Evolutionary conservation across 345 rosid species (phyloP).

Genomic region (Camelina hispida): DNA sequence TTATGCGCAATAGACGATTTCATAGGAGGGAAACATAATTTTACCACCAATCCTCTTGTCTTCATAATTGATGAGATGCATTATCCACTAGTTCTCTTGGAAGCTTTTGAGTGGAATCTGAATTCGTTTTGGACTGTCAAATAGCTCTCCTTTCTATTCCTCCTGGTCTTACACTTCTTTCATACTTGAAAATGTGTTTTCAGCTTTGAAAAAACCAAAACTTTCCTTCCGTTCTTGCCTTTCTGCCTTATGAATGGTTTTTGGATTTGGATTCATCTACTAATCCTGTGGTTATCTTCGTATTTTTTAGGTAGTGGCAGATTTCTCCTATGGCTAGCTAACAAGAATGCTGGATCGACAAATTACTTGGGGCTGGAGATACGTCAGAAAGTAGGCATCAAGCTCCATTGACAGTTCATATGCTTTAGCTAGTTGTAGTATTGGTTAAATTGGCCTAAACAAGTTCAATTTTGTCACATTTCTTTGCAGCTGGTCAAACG

Average conservation of each 20-base stretch:
- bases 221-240: neutral
- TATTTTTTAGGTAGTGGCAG: conserved; percentile 82
- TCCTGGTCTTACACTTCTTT: neutral
- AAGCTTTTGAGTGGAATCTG: conserved; percentile 4
- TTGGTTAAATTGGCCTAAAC: conserved; percentile 33
- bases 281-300: neutral
- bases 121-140: neutral
- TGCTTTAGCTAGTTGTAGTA: conserved; percentile 42
- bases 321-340: conserved; percentile 90
- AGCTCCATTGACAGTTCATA: conserved; percentile 41
- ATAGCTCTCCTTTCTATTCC: neutral
- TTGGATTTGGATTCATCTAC: conserved; percentile 15
- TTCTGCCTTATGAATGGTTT: conserved; percentile 9
- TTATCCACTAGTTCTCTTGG: conserved; percentile 17
- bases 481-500: conserved; percentile 76
- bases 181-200: conserved; percentile 7
- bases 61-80: neutral
- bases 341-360: conserved; percentile 52
- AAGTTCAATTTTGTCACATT: conserved; percentile 15
- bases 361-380: conserved; percentile 95
- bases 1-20: neutral
- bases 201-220: neutral
- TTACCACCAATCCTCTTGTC: neutral
- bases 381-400: conserved; percentile 68
- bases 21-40: neutral